Conservation (phyloP, 495 filamentous ascomycete species). For the Aspergillus mulundensis region DNA sequence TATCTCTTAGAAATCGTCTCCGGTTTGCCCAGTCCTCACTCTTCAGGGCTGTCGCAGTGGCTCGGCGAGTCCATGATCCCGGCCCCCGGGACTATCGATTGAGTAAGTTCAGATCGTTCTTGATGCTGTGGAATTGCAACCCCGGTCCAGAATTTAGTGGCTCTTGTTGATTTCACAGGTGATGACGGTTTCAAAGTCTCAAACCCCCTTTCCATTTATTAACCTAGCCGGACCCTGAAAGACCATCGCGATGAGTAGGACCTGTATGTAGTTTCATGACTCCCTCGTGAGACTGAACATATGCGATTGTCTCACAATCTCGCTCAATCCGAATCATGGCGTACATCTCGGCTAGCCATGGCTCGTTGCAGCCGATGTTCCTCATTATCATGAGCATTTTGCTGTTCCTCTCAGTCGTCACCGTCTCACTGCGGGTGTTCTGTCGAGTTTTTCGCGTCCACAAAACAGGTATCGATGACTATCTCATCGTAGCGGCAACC, state of each 20-base stretch:
- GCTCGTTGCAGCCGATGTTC: constrained; percentile 17
- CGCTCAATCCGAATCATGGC: constrained; percentile 11
- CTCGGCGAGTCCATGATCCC: neutral
- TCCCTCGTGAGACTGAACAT: neutral
- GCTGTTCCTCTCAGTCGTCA: constrained; percentile 9
- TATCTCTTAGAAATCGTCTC: neutral
- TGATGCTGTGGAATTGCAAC: neutral
- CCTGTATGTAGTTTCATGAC: neutral
- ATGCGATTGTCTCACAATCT: neutral
- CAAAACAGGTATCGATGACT: constrained; percentile 14
- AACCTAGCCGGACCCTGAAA: neutral
- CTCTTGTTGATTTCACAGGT: neutral
- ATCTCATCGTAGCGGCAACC: constrained; percentile 14
- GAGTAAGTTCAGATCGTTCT: neutral
- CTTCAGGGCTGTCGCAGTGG: neutral
- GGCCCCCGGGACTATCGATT: neutral
- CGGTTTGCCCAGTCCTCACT: neutral
- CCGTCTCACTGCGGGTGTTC: constrained; percentile 11
- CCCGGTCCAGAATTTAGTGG: neutral
- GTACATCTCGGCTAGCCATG: constrained; percentile 16
- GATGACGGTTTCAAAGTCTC: neutral
- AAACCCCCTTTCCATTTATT: neutral
- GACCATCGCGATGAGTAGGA: neutral
- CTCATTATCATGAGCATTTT: constrained; percentile 11
- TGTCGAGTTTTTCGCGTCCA: constrained; percentile 7